Percentiles rank a stretch among this genome's conserved stretches.
Conservation (phyloP, 129 eudicot genomes). For the Flaveria trinervia region DNA sequence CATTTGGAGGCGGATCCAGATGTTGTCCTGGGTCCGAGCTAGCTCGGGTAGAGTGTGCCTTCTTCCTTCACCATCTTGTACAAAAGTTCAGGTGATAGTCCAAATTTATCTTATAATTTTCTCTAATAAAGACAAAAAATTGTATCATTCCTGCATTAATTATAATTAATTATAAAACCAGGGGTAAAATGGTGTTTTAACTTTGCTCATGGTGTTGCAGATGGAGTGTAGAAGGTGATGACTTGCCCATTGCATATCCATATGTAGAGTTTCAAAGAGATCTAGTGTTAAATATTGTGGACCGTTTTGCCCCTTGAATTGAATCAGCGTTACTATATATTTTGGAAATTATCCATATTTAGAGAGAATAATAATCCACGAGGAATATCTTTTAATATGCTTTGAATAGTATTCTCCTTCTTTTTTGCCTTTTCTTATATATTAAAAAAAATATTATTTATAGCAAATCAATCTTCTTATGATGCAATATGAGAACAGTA, state of each 20-base stretch:
- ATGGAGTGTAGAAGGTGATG: slow-evolving; percentile 63
- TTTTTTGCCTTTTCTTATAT: slow-evolving; percentile 17
- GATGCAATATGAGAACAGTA: not conserved
- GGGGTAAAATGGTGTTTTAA: slow-evolving; percentile 8
- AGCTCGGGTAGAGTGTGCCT: slow-evolving; percentile 78
- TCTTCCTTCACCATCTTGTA: slow-evolving; percentile 84
- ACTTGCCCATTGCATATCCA: slow-evolving; percentile 66
- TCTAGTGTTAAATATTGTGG: slow-evolving; percentile 37
- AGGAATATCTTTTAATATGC: slow-evolving; percentile 25
- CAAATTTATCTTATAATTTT: not conserved
- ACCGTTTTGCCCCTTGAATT: slow-evolving; percentile 37
- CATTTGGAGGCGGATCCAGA: slow-evolving; percentile 86
- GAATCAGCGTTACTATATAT: slow-evolving; percentile 21
- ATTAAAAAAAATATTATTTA: not conserved
- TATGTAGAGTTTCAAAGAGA: slow-evolving; percentile 68
- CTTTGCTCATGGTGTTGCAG: slow-evolving; percentile 37
- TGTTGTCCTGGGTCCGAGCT: slow-evolving; percentile 86
- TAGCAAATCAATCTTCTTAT: slow-evolving; percentile 7
- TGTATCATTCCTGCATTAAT: not conserved
- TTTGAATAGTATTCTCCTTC: slow-evolving; percentile 8
- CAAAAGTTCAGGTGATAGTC: slow-evolving; percentile 64
- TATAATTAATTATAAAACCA: not conserved
- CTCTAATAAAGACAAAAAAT: not conserved
- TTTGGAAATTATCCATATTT: slow-evolving; percentile 29
- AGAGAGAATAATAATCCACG: slow-evolving; percentile 23